A percentile compares a stretch with the other conserved stretches of the same genome.
phyloP scores from a whole-genome alignment of 2,329 filamentous ascomycete genomes.

The Hypomyces rosellus region DNA sequence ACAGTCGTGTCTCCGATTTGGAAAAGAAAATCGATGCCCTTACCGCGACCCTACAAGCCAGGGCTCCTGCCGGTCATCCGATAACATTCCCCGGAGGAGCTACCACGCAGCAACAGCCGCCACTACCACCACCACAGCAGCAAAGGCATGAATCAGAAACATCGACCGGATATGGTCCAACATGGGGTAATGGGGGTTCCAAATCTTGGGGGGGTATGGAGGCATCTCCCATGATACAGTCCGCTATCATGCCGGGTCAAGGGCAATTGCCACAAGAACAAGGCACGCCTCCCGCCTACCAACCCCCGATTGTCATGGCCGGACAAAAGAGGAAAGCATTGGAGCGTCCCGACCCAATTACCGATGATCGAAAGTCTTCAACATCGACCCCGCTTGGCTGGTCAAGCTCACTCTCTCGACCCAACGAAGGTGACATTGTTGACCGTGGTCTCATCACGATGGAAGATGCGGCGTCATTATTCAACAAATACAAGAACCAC shows the following conservation, averaged over 20 bases:
- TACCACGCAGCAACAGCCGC: neutral
- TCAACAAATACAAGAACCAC: slow-evolving; percentile 51
- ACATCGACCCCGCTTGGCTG: slow-evolving; percentile 4
- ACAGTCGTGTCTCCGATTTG: slow-evolving; percentile 80
- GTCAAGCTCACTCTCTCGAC: slow-evolving; percentile 4
- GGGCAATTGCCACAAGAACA: slow-evolving; percentile 4
- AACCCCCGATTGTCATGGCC: slow-evolving; percentile 12
- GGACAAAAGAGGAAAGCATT: slow-evolving; percentile 10
- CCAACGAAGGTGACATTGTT: slow-evolving; percentile 43
- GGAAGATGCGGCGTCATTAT: slow-evolving; percentile 48
- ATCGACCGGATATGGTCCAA: neutral
- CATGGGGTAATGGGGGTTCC: neutral
- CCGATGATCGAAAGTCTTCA: slow-evolving; percentile 5
- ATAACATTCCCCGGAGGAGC: neutral
- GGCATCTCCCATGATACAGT: slow-evolving; percentile 8
- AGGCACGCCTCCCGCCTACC: neutral
- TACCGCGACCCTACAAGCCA: slow-evolving; percentile 69
- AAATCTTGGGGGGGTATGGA: slow-evolving; percentile 7
- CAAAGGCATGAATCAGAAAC: slow-evolving; percentile 2
- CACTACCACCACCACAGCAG: neutral
- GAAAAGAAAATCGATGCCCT: slow-evolving; percentile 90
- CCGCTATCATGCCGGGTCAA: slow-evolving; percentile 1
- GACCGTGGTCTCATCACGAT: slow-evolving; percentile 54
- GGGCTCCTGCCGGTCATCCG: slow-evolving; percentile 12
- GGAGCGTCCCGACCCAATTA: slow-evolving; percentile 1